Conservation (phyloP, 75 land plant species). For the Isoetes taiwanensis region DNA sequence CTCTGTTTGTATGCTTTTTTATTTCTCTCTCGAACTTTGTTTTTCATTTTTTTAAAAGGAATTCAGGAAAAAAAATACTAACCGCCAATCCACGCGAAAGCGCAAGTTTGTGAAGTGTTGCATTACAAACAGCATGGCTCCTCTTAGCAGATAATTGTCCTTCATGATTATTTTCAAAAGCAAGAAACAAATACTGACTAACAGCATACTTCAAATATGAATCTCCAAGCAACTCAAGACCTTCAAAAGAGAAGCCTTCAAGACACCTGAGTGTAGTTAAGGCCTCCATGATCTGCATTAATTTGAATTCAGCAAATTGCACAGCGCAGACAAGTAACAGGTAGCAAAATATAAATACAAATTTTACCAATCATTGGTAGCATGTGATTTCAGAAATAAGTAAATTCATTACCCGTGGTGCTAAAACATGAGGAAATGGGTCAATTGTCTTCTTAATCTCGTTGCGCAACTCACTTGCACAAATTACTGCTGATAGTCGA, state of each 20-base stretch:
- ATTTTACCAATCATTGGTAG: too few relatives aligned
- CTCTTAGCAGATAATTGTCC: slow-evolving; percentile 64
- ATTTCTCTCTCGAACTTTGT: too few relatives aligned
- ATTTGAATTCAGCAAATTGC: too few relatives aligned
- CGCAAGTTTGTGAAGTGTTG: slow-evolving; percentile 67
- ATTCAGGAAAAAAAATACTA: too few relatives aligned
- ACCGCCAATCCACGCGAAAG: slow-evolving; percentile 42
- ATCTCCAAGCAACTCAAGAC: slow-evolving; percentile 82
- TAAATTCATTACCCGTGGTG: too few relatives aligned
- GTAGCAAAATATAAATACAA: too few relatives aligned
- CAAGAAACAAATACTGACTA: slow-evolving; percentile 65
- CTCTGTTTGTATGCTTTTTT: too few relatives aligned
- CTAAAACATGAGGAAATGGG: slow-evolving; percentile 23
- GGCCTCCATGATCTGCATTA: slow-evolving; percentile 92
- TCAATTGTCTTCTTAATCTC: slow-evolving; percentile 28
- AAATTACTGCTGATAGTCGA: slow-evolving; percentile 54
- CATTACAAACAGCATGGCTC: slow-evolving; percentile 45
- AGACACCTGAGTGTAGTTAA: slow-evolving; percentile 64
- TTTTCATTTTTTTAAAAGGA: too few relatives aligned
- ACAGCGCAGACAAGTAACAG: too few relatives aligned
- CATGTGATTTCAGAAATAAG: too few relatives aligned
- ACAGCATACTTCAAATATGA: slow-evolving; percentile 83
- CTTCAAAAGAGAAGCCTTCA: slow-evolving; percentile 76
- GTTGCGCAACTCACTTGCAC: slow-evolving; percentile 62
- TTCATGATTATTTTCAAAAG: slow-evolving; percentile 62